Base-by-base conservation (phyloP, 2,329 filamentous ascomycete genomes). In the Curvularia sp. region DNA sequence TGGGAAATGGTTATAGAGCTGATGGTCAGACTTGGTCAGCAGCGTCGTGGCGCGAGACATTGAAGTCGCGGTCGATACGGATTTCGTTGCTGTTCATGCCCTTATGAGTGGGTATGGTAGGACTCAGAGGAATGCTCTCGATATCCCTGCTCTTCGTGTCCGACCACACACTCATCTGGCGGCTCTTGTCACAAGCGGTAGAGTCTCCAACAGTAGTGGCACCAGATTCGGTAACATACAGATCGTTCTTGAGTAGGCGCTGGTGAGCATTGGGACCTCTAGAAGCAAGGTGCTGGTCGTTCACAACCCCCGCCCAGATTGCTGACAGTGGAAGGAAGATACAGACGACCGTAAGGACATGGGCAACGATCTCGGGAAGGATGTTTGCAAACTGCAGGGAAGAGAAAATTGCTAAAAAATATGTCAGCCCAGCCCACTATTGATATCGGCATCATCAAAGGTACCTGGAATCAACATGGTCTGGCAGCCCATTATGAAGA, bases 401-500 rank as follows among this genome's bases (percentile, higher is more conserved):
- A 1, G 85, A 83, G 72, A 90, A 87, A 61, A 89, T 78, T 23
- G 84, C 87, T 89, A 59, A 2, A 18, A 18, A 9, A 15, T 19
- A 5, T n/a, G 60, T 73, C 66, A 71, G 68, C 61, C 39, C 28
- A 59, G 49, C 53, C 47, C 49, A 23, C 27, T 25, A 3, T 28
- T 7, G 2, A 19, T 3, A 19, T 19, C 19, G 8, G 25, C 15
- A 15, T 8, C 8, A 3, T 6, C 15, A 23, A 34, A 34, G 66
- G 28, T 70, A 88, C 87, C 83, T 70, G 88, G 88, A 60, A 89
- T 79, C 32, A 87, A 69, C 80, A 90, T 81, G 1, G 87, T 89
- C 75, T 89, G 87, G 60, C 84, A 87, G 47, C 86, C 85, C 83
- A 89, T 88, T 66, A 89, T 83, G 71, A 88, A 88, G 60, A 90